Conservation (phyloP, 2,329 filamentous ascomycete species). For the Penicillium sumatraense region DNA sequence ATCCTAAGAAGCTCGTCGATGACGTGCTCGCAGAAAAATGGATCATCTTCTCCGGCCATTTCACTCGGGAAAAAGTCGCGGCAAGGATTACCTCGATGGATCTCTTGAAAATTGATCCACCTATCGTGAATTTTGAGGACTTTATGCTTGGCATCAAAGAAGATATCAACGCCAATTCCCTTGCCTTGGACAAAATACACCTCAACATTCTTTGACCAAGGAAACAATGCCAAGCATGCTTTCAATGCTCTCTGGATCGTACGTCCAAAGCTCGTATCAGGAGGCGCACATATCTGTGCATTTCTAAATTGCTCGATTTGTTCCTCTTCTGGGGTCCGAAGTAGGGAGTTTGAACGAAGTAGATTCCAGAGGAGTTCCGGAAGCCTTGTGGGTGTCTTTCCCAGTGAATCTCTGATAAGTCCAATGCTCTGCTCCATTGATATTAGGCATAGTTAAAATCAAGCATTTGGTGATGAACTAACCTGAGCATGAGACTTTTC, state of each 20-base stretch:
- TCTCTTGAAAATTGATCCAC: slow-evolving; percentile 1
- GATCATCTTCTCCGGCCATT: neutral
- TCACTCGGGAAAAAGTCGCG: neutral
- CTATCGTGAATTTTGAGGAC: neutral
- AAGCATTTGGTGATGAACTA: neutral
- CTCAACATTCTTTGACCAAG: neutral
- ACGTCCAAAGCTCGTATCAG: neutral
- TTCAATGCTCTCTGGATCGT: neutral
- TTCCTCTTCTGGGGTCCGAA: neutral
- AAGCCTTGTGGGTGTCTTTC: neutral
- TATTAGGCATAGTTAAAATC: neutral
- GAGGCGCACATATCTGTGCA: neutral
- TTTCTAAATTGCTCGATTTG: neutral
- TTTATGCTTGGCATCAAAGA: neutral
- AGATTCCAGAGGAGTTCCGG: neutral
- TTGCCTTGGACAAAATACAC: neutral
- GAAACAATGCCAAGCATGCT: neutral
- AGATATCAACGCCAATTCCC: neutral
- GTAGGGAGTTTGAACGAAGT: neutral
- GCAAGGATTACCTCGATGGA: neutral
- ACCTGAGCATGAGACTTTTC: neutral
- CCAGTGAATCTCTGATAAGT: neutral
- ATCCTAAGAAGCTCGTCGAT: neutral
- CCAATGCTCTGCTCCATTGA: too few species aligned
- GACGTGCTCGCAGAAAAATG: neutral